Conservation (phyloP, 1,284 basidiomycete species). For the Fomitopsis palustris region DNA sequence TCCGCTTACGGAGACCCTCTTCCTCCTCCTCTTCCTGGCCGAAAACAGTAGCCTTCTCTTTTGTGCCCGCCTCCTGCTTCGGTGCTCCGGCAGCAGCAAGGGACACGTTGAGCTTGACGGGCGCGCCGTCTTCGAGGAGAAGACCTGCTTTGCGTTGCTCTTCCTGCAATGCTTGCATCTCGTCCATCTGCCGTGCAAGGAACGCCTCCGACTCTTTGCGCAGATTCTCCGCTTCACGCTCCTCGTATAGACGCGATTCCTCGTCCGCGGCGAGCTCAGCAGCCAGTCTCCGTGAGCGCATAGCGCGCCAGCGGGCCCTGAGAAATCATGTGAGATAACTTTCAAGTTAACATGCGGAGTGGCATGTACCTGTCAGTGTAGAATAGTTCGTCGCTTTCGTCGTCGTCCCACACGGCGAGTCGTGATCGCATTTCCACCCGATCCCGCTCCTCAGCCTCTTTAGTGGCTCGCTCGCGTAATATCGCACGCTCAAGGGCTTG, state of each 20-base stretch:
- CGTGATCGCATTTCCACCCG: slow-evolving; percentile 67
- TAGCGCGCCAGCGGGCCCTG: slow-evolving; percentile 72
- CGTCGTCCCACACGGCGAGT: slow-evolving; percentile 85
- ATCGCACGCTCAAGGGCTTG: slow-evolving; percentile 73
- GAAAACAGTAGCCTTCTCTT: slow-evolving; percentile 61
- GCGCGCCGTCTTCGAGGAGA: slow-evolving; percentile 86
- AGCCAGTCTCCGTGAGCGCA: slow-evolving; percentile 61
- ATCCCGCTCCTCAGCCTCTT: slow-evolving; percentile 74
- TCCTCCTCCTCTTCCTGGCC: slow-evolving; percentile 74
- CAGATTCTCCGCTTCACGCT: slow-evolving; percentile 79
- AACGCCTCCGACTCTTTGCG: slow-evolving; percentile 86
- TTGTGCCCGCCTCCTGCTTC: slow-evolving; percentile 43
- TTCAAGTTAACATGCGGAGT: neutral
- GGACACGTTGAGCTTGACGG: slow-evolving; percentile 78
- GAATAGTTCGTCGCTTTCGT: slow-evolving; percentile 83
- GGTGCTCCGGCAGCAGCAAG: slow-evolving; percentile 43
- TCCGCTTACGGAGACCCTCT: slow-evolving; percentile 73
- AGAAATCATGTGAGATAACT: neutral
- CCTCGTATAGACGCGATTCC: slow-evolving; percentile 79
- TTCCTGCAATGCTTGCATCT: slow-evolving; percentile 83
- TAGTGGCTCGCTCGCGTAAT: slow-evolving; percentile 64
- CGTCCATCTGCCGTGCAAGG: slow-evolving; percentile 85
- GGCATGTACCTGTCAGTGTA: slow-evolving; percentile 72
- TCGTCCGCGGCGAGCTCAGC: slow-evolving; percentile 79
- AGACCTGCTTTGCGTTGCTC: slow-evolving; percentile 86